Evolutionary conservation across 73 alveolate genomes (phyloP).

Genomic region (Paramecium sonneborni): DNA sequence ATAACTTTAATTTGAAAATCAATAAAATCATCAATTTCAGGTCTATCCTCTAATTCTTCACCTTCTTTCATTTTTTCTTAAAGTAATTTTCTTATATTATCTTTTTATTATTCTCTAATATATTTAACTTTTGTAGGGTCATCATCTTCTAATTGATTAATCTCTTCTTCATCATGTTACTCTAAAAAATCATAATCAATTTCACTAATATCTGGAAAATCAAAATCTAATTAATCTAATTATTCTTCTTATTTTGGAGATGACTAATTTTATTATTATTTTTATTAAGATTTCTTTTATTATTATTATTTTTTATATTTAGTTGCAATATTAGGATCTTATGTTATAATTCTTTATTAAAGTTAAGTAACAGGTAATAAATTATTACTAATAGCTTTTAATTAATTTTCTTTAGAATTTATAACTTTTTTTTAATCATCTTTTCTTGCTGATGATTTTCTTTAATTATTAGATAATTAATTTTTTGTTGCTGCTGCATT

Average conservation of each 20-base stretch:
- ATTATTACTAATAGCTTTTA: background rate
- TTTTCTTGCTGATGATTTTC: background rate
- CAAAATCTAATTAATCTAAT: background rate
- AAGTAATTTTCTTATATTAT: background rate
- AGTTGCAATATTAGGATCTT: constrained; percentile 51
- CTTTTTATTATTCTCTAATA: background rate
- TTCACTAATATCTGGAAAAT: constrained; percentile 1
- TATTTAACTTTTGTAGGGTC: background rate
- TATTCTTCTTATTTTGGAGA: background rate
- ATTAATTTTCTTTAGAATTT: constrained; percentile 28
- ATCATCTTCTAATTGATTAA: constrained; percentile 20
- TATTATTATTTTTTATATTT: background rate
- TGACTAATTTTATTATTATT: background rate
- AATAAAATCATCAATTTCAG: constrained; percentile 19
- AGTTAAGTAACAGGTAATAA: background rate
- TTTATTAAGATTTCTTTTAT: background rate
- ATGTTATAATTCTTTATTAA: constrained; percentile 52
- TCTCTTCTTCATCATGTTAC: constrained; percentile 10
- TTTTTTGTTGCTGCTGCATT: background rate
- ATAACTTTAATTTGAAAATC: constrained; percentile 21
- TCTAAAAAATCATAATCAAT: constrained; percentile 23
- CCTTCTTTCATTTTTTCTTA: constrained; percentile 16
- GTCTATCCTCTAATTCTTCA: background rate
- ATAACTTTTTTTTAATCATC: background rate
- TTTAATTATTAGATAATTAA: background rate